A percentile compares a stretch with the other conserved stretches of the same genome.
Conservation (phyloP, 345 rosid species). For the Lepidium africanum region DNA sequence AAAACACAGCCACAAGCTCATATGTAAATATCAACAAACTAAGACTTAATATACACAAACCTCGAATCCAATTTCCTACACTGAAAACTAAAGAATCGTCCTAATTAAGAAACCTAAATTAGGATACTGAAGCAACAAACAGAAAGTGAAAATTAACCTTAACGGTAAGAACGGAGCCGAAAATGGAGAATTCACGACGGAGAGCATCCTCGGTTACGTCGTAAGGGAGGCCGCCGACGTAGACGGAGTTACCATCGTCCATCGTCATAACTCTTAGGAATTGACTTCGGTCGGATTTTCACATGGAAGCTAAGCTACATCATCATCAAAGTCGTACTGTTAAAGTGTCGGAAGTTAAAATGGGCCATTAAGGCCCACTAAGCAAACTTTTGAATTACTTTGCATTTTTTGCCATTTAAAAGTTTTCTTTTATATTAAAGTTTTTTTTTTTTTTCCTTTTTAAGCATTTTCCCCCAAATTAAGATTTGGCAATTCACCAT, state of each 20-base stretch:
- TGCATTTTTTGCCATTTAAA: neutral
- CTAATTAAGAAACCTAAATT: constrained; percentile 12
- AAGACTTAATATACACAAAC: too few relatives aligned
- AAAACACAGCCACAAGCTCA: neutral
- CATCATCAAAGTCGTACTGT: neutral
- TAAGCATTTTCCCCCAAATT: neutral
- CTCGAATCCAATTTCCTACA: too few relatives aligned
- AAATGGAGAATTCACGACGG: constrained; percentile 52
- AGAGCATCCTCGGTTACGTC: constrained; percentile 54
- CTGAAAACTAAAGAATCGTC: neutral
- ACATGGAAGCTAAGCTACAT: neutral
- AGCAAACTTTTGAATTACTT: neutral
- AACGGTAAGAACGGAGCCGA: constrained; percentile 63
- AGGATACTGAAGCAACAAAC: neutral
- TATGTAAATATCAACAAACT: neutral
- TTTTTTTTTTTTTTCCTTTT: too few relatives aligned
- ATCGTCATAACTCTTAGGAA: constrained; percentile 45
- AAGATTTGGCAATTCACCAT: neutral
- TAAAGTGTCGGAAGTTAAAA: neutral
- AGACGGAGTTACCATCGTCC: constrained; percentile 76
- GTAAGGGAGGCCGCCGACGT: constrained; percentile 88
- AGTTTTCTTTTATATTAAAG: neutral
- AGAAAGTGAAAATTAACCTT: constrained; percentile 36
- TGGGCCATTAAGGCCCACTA: constrained; percentile 13
- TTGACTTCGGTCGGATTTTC: neutral